Percentiles rank a stretch among this genome's conserved stretches.
Conservation (phyloP, 1,284 basidiomycete species). For the Heterobasidion annosum region DNA sequence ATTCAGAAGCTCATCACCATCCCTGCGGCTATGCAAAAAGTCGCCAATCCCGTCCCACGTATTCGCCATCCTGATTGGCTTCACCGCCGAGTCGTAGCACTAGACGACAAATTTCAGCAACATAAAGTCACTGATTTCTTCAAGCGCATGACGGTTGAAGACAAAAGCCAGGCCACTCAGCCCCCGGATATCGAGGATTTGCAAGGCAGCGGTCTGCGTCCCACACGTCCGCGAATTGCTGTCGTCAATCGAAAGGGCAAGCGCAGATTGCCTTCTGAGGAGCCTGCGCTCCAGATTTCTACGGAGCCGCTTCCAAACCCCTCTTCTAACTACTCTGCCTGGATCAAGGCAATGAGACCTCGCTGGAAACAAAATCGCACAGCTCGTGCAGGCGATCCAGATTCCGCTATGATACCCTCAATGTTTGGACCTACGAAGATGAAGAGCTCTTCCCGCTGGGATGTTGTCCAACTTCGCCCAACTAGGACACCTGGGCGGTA, state of each 20-base stretch:
- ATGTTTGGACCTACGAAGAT: slow-evolving; percentile 76
- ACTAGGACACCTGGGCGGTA: slow-evolving; percentile 79
- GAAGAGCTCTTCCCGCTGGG: slow-evolving; percentile 70
- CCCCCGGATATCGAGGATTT: slow-evolving; percentile 63
- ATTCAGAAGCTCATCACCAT: slow-evolving; percentile 99
- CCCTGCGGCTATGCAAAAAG: slow-evolving; percentile 97
- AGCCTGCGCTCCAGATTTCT: slow-evolving; percentile 23
- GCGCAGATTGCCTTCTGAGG: slow-evolving; percentile 25
- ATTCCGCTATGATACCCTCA: slow-evolving; percentile 45
- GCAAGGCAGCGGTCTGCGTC: slow-evolving; percentile 23
- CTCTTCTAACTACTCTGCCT: slow-evolving; percentile 63
- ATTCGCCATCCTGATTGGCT: slow-evolving; percentile 98
- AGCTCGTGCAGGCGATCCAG: slow-evolving; percentile 28
- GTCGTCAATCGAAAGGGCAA: slow-evolving; percentile 44
- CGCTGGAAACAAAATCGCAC: slow-evolving; percentile 68
- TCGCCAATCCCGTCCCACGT: slow-evolving; percentile 92
- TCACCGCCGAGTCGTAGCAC: slow-evolving; percentile 80
- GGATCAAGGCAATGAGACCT: slow-evolving; percentile 74
- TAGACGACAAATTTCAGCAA: slow-evolving; percentile 96
- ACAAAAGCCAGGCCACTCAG: slow-evolving; percentile 20
- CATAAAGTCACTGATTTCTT: slow-evolving; percentile 98
- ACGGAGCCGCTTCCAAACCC: slow-evolving; percentile 47
- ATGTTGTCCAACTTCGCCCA: slow-evolving; percentile 85
- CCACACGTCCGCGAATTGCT: slow-evolving; percentile 38
- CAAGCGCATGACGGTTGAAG: slow-evolving; percentile 31